Evolutionary conservation across 2,329 filamentous ascomycete genomes (phyloP), one percentile per base, ranked within the genome.

Genomic region (Curvularia hawaiiensis): DNA sequence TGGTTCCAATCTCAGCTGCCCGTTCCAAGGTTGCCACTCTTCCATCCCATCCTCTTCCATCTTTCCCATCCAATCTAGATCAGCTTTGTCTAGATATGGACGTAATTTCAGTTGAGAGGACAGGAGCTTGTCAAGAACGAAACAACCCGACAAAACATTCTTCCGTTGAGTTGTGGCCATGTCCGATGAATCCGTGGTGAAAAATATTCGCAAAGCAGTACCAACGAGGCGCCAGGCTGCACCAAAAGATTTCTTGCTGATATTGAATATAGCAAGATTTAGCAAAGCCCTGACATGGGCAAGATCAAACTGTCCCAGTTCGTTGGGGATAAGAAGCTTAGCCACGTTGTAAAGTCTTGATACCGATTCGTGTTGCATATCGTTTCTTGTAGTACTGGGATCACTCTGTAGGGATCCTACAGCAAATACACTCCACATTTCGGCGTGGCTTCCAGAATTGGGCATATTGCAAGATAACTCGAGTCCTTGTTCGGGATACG

Each of bases 1-100:
- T 22, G 45, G 16, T 35, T 24, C 47, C 10, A 26, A 77, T 75
- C 77, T 74, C 54, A 81, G 68, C 54, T 81, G 79, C 16, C 86
- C 84, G 26, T 80, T 79, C 89, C 89, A 91, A 1, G 86, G 85
- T 61, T 89, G 85, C 88, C 88, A 91, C 76, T 91, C 88, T 66
- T 91, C 89, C 28, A 88, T 75, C 0, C 87, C 87, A 65, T 90
- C 86, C 70, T 90, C 87, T 33, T 84, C 80, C 3, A 89, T 75
- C 4, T 77, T 74, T 5, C 81, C 81, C 33, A 80, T 69, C 33
- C 74, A 71, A 20, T 77, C 72, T 31, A 85, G 66, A 51, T 85
- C 82, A 11, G 79, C 78, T 11, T 74, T 70, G 53, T 77, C 75
- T 3, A 88, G 76, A 67, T 84, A 83, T 3, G 83, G 79, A 12